Conservation (phyloP, 257 asterid species). For the Henckelia pumila region DNA sequence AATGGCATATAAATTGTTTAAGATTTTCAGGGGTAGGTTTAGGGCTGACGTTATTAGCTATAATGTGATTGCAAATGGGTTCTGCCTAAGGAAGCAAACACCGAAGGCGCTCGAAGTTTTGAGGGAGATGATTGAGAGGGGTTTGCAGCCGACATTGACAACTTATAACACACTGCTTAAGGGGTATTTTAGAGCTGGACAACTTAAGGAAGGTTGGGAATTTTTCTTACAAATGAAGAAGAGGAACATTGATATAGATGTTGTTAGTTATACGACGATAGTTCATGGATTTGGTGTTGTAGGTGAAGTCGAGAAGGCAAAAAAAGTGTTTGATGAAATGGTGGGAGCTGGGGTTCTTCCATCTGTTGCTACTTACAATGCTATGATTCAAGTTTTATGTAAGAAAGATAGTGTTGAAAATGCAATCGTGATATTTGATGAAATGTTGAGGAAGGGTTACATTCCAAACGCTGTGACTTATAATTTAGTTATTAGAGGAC, state of each 20-base stretch:
- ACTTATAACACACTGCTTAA: constrained; percentile 75
- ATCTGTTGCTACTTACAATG: constrained; percentile 79
- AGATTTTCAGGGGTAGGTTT: constrained; percentile 60
- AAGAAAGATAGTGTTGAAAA: constrained; percentile 80
- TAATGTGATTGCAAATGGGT: constrained; percentile 75
- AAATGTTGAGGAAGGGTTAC: constrained; percentile 80
- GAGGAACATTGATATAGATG: constrained; percentile 73
- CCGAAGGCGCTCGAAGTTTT: constrained; percentile 67
- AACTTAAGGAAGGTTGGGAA: constrained; percentile 69
- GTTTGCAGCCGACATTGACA: constrained; percentile 56
- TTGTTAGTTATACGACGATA: constrained; percentile 79
- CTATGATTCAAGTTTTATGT: constrained; percentile 82
- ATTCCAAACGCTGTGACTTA: constrained; percentile 72
- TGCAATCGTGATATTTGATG: constrained; percentile 59
- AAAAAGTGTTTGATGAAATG: constrained; percentile 71
- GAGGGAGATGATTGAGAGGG: constrained; percentile 84
- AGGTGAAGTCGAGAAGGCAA: constrained; percentile 74
- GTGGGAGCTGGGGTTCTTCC: constrained; percentile 85
- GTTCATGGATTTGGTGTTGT: constrained; percentile 83
- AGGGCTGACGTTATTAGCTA: constrained; percentile 63
- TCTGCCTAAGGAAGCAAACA: constrained; percentile 67
- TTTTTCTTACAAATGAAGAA: constrained; percentile 89
- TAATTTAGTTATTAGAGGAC: constrained; percentile 67
- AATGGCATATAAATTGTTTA: constrained; percentile 62
- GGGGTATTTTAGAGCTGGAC: constrained; percentile 76